Evolutionary conservation across 441 rosid species (phyloP).

Genomic region (Daphne laureola): DNA sequence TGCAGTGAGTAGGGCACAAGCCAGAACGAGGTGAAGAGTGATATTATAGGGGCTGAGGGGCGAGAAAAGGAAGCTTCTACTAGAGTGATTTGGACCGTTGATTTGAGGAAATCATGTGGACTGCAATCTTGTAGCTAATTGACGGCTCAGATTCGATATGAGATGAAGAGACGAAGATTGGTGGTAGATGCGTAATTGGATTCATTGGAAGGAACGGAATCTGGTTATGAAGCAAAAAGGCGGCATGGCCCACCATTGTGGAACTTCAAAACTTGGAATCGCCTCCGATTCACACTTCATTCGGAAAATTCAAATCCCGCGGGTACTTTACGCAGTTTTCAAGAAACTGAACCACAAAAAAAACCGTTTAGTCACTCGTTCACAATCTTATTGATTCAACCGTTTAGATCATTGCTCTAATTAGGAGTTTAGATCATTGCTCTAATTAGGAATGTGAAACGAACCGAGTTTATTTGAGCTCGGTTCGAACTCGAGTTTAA

Average conservation of each 20-base stretch:
- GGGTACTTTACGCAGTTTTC: too few species aligned
- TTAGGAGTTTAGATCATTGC: too few species aligned
- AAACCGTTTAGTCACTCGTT: too few species aligned
- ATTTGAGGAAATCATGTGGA: constrained; percentile 38
- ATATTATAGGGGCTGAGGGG: constrained; percentile 11
- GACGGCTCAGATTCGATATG: constrained; percentile 20
- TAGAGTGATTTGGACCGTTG: constrained; percentile 27
- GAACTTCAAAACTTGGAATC: not conserved
- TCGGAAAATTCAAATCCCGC: too few species aligned
- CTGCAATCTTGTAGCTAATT: not conserved
- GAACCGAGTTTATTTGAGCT: too few species aligned
- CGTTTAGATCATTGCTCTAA: too few species aligned
- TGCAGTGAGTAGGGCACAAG: constrained; percentile 52
- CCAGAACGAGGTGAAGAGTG: constrained; percentile 6
- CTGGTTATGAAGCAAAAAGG: not conserved
- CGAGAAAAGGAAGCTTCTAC: constrained; percentile 37
- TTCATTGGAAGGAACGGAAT: constrained; percentile 7
- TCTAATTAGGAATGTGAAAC: too few species aligned
- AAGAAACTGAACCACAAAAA: too few species aligned
- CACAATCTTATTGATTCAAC: too few species aligned
- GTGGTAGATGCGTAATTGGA: constrained; percentile 4
- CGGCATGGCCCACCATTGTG: constrained; percentile 13
- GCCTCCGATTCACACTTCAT: not conserved
- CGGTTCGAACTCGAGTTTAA: too few species aligned
- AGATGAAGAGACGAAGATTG: constrained; percentile 9